Evolutionary conservation across 495 filamentous ascomycete species (phyloP), one percentile per base, ranked within the genome.

Genomic region (Trichocladium antarcticum): DNA sequence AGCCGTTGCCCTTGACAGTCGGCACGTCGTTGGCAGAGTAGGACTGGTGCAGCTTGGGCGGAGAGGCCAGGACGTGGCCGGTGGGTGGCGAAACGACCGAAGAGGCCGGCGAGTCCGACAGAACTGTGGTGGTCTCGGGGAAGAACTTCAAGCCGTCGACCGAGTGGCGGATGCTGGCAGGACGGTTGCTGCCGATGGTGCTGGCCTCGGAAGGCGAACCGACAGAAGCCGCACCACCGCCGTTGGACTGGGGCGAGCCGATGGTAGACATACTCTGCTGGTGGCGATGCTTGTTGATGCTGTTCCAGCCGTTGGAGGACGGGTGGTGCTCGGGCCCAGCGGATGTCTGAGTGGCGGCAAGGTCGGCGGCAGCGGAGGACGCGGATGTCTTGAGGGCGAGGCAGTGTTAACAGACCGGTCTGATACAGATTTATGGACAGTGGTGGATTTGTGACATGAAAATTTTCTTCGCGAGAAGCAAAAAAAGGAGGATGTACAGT

Each of bases 21-120:
- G 90, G 85, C 5, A 96, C 69, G 57, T 96, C 92, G 61, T 82
- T 85, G 17, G 88, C 82, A 2, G 92, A 96, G 66, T 86, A 96
- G 2, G 90, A 95, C 3, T 84, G 80, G 65, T 89, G 84, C 31
- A 93, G 65, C 70, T 79, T 89, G 51, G 73, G 83, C 50, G 68
- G 80, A 61, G 71, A 76, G 49, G 68, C 72, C 62, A 73, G 64
- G 32, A 59, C 58, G 37, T 74, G 68, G 47, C 38, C 65, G 1
- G 64, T 52, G 4, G 68, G 53, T 5, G 74, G 58, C 0, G 72
- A 65, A 14, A 69, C 59, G 6, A 65, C 50, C 0, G 65, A 53
- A 21, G 65, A 53, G 6, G 51, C 37, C 9, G 54, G 45, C 2
- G 54, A 8, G 17, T 58, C 59, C 27, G 59, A 39, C 0, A 56